phyloP scores from a whole-genome alignment of 2,329 filamentous ascomycete genomes.

The Arthrobotrys sphaeroides region DNA sequence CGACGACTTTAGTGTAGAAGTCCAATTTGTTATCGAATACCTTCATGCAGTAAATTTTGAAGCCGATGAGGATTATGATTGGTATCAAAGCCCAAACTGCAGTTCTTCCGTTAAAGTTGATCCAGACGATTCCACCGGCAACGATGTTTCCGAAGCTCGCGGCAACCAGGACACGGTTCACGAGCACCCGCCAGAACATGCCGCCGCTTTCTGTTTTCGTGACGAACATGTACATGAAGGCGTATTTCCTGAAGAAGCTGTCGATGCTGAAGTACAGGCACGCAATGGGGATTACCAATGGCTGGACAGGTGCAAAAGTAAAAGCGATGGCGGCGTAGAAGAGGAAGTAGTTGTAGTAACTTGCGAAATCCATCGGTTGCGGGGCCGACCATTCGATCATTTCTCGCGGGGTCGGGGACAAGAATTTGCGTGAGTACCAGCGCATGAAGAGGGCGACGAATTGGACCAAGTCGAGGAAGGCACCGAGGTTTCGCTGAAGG shows the following conservation, averaged over 20 bases:
- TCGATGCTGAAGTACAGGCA: slow-evolving; percentile 91
- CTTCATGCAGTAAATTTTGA: slow-evolving; percentile 78
- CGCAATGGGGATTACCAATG: slow-evolving; percentile 83
- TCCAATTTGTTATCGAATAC: slow-evolving; percentile 69
- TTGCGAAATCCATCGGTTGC: slow-evolving; percentile 90
- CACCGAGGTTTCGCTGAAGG: slow-evolving; percentile 89
- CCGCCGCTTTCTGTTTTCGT: slow-evolving; percentile 97
- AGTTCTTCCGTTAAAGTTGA: slow-evolving; percentile 67
- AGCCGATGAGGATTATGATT: slow-evolving; percentile 72
- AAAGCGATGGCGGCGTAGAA: slow-evolving; percentile 92
- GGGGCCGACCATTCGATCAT: slow-evolving; percentile 93
- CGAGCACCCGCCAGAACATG: slow-evolving; percentile 87
- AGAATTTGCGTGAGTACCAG: slow-evolving; percentile 84
- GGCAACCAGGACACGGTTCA: slow-evolving; percentile 90
- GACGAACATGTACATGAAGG: slow-evolving; percentile 91
- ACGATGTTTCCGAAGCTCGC: slow-evolving; percentile 80
- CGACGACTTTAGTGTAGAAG: slow-evolving; percentile 77
- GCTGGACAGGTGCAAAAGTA: slow-evolving; percentile 84
- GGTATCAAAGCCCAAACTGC: slow-evolving; percentile 77
- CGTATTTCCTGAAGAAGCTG: slow-evolving; percentile 91
- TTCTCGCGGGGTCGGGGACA: slow-evolving; percentile 86
- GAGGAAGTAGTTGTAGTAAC: slow-evolving; percentile 97
- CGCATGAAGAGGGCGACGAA: slow-evolving; percentile 83
- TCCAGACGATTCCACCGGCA: slow-evolving; percentile 78
- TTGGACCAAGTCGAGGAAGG: slow-evolving; percentile 92